Evolutionary conservation across 169 alveolate genomes (phyloP), one percentile per base, ranked within the genome.

Genomic region (Miamiensis avidus): DNA sequence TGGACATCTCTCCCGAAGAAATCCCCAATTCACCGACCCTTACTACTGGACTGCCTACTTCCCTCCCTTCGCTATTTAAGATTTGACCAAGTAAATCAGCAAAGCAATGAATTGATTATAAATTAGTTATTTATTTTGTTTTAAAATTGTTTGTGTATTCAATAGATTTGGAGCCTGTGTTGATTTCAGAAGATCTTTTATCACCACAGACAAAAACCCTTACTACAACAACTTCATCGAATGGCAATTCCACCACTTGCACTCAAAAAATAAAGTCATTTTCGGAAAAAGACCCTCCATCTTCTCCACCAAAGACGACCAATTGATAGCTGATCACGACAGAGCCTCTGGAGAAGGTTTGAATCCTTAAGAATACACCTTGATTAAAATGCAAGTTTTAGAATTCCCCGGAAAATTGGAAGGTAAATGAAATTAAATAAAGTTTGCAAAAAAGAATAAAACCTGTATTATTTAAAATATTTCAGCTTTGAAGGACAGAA

Each of bases 251-350:
- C 91, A 93, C 28, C 94, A 94, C 77, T 95, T 99, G 89, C 97
- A 98, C 95, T 95, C 91, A 77, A 89, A 89, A 75, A 95, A 92
- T 74, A 89, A 95, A 73, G 88, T 97, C 6, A 89, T 91, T 75
- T 96, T 91, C 83, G 99, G 99, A 26, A 97, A 97, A 91, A 93
- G 99, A 81, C 98, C 98, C 32, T 92, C 99, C 0, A 95, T 99
- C 27, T 97, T 97, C 91, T 96, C 99, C 49, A 92, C 96, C 32
- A 89, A 94, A 29, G 99, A 98, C 85, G 97, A 96, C 82, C 99
- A 98, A 93, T 99, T 99, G 31, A 98, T 99, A 87, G 99, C 99
- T 15, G 99, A 99, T 91, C 99, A 99, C 87, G 99, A 99, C 86
- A 91, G 99, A 75, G 89, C 97, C 29, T 86, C 91, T 1, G 99